Conservation (phyloP, 495 filamentous ascomycete genomes). For the Lophiotrema nucula region DNA sequence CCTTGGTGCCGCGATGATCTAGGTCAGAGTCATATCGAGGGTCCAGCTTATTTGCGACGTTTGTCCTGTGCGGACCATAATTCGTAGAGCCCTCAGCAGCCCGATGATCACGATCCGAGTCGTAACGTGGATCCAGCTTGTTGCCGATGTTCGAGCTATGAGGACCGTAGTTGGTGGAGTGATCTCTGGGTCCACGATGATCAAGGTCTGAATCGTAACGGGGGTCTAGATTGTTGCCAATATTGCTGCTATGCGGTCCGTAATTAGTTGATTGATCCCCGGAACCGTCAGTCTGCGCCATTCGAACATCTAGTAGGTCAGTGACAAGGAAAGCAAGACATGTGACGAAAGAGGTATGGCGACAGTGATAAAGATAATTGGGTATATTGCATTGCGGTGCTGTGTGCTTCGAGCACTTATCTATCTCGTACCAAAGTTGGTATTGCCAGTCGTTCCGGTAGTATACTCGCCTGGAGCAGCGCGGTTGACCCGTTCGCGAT, state of each 20-base stretch:
- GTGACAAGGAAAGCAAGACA: no score
- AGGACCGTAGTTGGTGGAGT: not conserved
- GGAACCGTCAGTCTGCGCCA: not conserved
- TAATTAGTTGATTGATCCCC: not conserved
- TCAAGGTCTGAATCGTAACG: not conserved
- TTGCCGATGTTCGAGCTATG: not conserved
- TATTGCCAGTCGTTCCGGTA: not conserved
- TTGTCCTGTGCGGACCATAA: constrained; percentile 18
- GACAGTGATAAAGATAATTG: not conserved
- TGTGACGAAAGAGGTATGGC: not conserved
- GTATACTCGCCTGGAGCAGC: constrained; percentile 3
- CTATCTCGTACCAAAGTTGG: not conserved
- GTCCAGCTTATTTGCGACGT: constrained; percentile 13
- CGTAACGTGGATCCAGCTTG: not conserved
- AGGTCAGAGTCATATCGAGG: constrained; percentile 12
- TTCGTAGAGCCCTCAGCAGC: constrained; percentile 1
- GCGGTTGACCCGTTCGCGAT: not conserved
- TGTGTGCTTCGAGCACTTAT: constrained; percentile 2
- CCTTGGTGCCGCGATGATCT: constrained; percentile 1
- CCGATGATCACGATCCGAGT: not conserved
- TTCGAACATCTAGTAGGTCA: not conserved
- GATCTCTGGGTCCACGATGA: not conserved
- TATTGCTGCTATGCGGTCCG: not conserved
- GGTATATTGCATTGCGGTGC: not conserved
- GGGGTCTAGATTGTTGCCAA: not conserved